Evolutionary conservation across 352 stramenopile species (phyloP).

Genomic region (Pseudoperonospora humuli): DNA sequence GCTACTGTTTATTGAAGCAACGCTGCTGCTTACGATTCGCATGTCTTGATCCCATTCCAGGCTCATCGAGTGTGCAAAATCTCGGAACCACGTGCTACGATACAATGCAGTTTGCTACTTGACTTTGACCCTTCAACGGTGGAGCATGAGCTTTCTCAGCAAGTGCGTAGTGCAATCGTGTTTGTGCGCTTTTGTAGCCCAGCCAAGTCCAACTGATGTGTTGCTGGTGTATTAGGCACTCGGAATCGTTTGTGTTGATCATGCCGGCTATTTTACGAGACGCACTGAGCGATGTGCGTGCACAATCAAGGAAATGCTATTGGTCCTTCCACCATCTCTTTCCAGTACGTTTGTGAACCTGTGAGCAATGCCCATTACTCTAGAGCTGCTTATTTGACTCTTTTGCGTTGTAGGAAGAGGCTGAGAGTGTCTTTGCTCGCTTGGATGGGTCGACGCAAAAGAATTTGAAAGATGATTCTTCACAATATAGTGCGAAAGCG

Average conservation of each 20-base stretch:
- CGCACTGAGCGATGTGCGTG: conserved; percentile 63
- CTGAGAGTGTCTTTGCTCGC: conserved; percentile 39
- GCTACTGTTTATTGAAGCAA: neutral
- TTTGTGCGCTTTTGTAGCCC: neutral
- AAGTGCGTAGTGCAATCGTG: conserved; percentile 38
- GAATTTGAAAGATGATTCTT: conserved; percentile 40
- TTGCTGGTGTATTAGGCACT: conserved; percentile 29
- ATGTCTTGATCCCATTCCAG: conserved; percentile 16
- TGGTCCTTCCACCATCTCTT: conserved; percentile 72
- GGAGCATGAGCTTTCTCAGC: conserved; percentile 55
- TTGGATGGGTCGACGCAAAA: conserved; percentile 66
- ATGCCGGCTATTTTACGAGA: conserved; percentile 58
- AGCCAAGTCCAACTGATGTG: neutral
- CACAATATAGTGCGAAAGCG: conserved; percentile 19
- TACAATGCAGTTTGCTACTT: conserved; percentile 67
- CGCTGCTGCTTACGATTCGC: neutral
- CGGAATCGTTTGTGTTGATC: conserved; percentile 49
- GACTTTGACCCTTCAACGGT: conserved; percentile 60
- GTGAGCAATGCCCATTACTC: neutral
- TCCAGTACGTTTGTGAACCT: conserved; percentile 20
- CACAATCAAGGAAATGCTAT: conserved; percentile 69
- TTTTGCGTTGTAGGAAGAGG: conserved; percentile 30
- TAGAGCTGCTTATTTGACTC: conserved; percentile 7
- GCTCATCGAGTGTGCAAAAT: conserved; percentile 66
- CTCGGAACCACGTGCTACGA: conserved; percentile 68